Percentiles rank a stretch among this genome's conserved stretches.
phyloP scores from a whole-genome alignment of 2,329 filamentous ascomycete genomes.

The Raffaelea ambrosiae region DNA sequence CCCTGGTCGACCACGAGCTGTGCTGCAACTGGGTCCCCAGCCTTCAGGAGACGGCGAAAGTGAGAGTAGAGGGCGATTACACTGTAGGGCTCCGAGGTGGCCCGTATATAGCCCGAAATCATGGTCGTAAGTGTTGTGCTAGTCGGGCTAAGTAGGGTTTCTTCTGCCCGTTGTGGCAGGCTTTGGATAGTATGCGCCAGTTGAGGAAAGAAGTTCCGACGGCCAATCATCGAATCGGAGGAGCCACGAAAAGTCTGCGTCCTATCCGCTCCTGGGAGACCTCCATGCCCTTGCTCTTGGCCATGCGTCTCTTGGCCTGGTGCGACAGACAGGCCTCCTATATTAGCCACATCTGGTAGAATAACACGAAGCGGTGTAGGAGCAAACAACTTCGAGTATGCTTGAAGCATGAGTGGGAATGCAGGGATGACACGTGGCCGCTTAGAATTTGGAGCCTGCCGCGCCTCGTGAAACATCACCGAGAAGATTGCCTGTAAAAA shows the following conservation, averaged over 20 bases:
- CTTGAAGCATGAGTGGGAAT: constrained; percentile 38
- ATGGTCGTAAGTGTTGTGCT: constrained; percentile 34
- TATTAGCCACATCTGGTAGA: constrained; percentile 11
- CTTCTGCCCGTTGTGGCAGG: constrained; percentile 10
- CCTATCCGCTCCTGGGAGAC: too few relatives aligned
- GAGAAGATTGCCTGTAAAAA: constrained; percentile 43
- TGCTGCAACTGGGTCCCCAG: constrained; percentile 25
- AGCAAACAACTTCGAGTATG: constrained; percentile 41
- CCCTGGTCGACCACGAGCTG: constrained; percentile 29
- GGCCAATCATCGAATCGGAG: not conserved
- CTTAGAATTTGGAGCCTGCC: constrained; percentile 14
- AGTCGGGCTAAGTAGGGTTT: constrained; percentile 18
- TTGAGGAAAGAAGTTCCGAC: constrained; percentile 12
- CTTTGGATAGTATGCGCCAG: constrained; percentile 9
- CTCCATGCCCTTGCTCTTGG: too few relatives aligned
- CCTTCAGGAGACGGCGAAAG: constrained; percentile 33
- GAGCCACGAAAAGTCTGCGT: too few relatives aligned
- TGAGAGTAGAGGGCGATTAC: constrained; percentile 37
- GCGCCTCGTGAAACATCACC: constrained; percentile 31
- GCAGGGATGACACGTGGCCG: constrained; percentile 26
- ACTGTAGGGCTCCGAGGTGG: constrained; percentile 27
- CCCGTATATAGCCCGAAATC: constrained; percentile 36
- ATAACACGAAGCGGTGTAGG: constrained; percentile 34
- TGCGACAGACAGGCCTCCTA: not conserved
- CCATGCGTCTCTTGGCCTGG: not conserved